Evolutionary conservation across 495 filamentous ascomycete species (phyloP), one percentile per base, ranked within the genome.

Genomic region (Hypoxylon cercidicola): DNA sequence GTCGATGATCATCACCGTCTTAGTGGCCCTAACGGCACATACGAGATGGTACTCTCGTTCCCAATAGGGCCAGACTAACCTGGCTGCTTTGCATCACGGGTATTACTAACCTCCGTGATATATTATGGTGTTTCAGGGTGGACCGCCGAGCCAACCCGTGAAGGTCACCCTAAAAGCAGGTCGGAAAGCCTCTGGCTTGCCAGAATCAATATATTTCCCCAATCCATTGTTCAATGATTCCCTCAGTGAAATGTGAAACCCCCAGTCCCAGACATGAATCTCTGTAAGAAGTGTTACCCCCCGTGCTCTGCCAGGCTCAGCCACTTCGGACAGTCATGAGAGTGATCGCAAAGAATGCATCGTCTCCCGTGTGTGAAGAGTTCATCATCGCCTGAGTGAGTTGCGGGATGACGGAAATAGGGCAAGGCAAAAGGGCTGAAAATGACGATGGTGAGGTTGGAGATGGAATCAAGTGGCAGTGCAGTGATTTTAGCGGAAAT

Each of bases 51-150:
- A 37, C 11, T 12, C 34, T 37, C 34, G 34, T 37, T 37, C 34
- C 34, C 34, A 37, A 37, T 37, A 37, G 34, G 34, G 34, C 30
- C 10, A 32, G 30, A 32, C 10, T 10, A 32, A 32, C 34, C 13
- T 37, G 34, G 34, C 34, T 37, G 34, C 34, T 37, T 37, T 37
- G 11, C 34, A 37, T 37, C 34, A 37, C 34, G 34, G 34, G 34
- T 28, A 4, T 37, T 4, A 37, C 34, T 37, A 37, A 37, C 34
- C 34, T 37, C 34, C 34, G 34, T 37, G 34, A 37, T 37, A 9
- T n/a, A 9, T n/a, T 37, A n/a, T 37, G 34, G 34, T 37, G 11
- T n/a, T 37, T 37, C 34, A 37, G 34, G 34, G 34, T 12, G 34
- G 34, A 37, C 34, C 4, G 34, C 34, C 34, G 34, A 37, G 34